A percentile compares a stretch with the other conserved stretches of the same genome.
Evolutionary conservation across 192 early-diverging fungal genomes (phyloP).

Genomic region (Bifiguratus adelaidae): DNA sequence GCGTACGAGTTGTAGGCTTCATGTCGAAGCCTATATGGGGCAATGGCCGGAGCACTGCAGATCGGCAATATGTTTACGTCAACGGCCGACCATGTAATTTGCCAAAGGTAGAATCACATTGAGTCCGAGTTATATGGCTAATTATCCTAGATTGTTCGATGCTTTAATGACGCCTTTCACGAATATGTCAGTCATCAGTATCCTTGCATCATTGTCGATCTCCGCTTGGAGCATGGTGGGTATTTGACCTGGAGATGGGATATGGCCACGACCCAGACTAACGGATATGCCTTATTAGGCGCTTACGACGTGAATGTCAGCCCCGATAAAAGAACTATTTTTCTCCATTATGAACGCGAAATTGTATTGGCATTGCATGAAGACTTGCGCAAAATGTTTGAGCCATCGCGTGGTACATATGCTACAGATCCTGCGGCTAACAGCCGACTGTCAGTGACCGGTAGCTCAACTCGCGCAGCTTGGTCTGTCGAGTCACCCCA

Average conservation of each 20-base stretch:
- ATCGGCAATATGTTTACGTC: conserved; percentile 83
- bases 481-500: too few relatives aligned
- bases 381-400: conserved; percentile 32
- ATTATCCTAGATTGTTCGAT: conserved; percentile 40
- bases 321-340: conserved; percentile 88
- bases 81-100: conserved; percentile 84
- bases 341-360: conserved; percentile 67
- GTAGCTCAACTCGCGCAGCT: too few relatives aligned
- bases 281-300: too few relatives aligned
- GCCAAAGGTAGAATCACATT: conserved; percentile 63
- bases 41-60: conserved; percentile 58
- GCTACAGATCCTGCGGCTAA: too few relatives aligned
- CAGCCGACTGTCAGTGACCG: too few relatives aligned
- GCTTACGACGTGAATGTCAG: conserved; percentile 87
- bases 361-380: conserved; percentile 40
- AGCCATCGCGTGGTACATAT: conserved; percentile 45
- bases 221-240: conserved; percentile 42
- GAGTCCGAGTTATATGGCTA: background rate
- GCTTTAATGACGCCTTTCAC: conserved; percentile 78
- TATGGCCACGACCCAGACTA: background rate
- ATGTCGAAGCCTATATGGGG: conserved; percentile 54
- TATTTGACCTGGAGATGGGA: conserved; percentile 2
- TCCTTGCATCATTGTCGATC: conserved; percentile 65
- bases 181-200: conserved; percentile 57
- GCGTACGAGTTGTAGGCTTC: conserved; percentile 24